phyloP scores from a whole-genome alignment of 164 flowering plant genomes.

The Echeveria elegans region DNA sequence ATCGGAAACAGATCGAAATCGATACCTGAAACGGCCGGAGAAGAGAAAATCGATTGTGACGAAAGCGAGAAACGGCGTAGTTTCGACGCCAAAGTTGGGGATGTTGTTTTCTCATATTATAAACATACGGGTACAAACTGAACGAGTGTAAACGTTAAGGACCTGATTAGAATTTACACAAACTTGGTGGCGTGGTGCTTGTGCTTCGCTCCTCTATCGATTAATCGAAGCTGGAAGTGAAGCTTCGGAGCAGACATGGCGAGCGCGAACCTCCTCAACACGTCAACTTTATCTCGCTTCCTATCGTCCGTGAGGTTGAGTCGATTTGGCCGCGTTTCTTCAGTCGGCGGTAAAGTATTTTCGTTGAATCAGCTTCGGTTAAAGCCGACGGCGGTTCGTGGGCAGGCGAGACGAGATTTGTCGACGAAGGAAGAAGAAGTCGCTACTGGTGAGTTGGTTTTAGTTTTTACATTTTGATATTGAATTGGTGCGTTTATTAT shows the following conservation, averaged over 20 bases:
- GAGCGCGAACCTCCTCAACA: conserved; percentile 3
- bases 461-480: neutral
- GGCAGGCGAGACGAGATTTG: conserved; percentile 36
- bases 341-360: neutral
- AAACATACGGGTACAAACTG: neutral
- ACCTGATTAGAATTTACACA: neutral
- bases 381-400: conserved; percentile 14
- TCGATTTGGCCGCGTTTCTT: neutral
- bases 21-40: conserved; percentile 5
- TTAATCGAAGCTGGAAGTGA: neutral
- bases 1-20: neutral
- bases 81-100: too few relatives aligned
- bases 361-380: neutral
- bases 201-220: neutral
- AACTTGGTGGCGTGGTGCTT: neutral
- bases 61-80: neutral
- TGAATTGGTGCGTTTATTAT: too few relatives aligned
- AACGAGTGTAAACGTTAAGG: neutral
- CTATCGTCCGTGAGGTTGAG: neutral
- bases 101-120: neutral
- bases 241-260: neutral
- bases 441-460: conserved; percentile 1
- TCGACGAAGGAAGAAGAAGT: conserved; percentile 7
- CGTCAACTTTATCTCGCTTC: neutral
- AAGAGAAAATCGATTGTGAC: neutral